phyloP scores from a whole-genome alignment of 73 alveolate genomes.

The Paramecium pentaurelia region DNA sequence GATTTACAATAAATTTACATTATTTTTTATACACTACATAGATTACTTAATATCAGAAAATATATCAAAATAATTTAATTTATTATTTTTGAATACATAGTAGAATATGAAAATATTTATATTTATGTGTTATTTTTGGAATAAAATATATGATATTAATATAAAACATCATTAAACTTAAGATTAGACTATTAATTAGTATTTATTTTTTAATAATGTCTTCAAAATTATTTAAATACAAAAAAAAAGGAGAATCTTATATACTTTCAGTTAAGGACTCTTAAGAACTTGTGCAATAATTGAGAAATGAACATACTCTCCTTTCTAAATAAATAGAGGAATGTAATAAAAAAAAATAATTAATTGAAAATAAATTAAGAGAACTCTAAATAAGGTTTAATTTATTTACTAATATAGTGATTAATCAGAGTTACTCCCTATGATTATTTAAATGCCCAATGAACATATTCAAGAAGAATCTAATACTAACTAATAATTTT shows the following conservation, averaged over 20 bases:
- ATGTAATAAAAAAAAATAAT: background rate
- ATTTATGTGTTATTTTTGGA: background rate
- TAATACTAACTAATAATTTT: background rate
- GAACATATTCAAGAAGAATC: background rate
- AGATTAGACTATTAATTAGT: background rate
- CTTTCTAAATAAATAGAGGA: background rate
- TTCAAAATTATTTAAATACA: background rate
- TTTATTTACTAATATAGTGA: background rate
- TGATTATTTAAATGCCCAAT: background rate
- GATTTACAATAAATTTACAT: too few species aligned
- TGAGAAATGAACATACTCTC: background rate
- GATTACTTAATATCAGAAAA: too few species aligned
- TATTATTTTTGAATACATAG: too few species aligned
- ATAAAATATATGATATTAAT: background rate
- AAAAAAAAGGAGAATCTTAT: background rate
- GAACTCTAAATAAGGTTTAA: background rate
- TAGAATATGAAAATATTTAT: too few species aligned
- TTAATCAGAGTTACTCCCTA: background rate
- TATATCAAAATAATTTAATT: too few species aligned
- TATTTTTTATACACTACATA: too few species aligned
- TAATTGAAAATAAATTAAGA: background rate
- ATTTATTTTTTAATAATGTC: background rate
- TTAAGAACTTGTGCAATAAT: background rate
- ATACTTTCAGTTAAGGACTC: background rate
- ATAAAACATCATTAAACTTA: background rate